phyloP scores from a whole-genome alignment of 768 basidiomycete species.

The Lentinula lateritia region DNA sequence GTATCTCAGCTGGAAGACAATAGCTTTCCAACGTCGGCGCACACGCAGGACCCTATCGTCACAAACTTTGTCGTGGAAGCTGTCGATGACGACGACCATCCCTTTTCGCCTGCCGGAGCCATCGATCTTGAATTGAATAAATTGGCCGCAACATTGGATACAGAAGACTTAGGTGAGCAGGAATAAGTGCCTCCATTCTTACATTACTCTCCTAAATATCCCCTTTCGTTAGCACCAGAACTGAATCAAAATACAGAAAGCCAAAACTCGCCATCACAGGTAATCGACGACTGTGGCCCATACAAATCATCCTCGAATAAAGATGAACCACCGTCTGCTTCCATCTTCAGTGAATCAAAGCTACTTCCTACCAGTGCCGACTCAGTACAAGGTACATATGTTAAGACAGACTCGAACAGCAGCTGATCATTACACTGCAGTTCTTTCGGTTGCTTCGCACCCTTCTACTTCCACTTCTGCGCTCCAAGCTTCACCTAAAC shows the following conservation, averaged over 20 bases:
- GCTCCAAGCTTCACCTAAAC: neutral
- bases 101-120: neutral
- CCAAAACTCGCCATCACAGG: neutral
- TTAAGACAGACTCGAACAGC: neutral
- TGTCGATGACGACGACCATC: neutral
- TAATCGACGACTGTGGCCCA: neutral
- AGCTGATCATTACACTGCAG: neutral
- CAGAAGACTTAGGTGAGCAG: neutral
- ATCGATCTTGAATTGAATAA: neutral
- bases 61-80: neutral
- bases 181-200: neutral
- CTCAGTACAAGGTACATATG: neutral
- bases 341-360: neutral
- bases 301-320: neutral
- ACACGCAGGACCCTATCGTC: neutral
- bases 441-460: neutral
- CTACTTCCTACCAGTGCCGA: neutral
- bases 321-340: neutral
- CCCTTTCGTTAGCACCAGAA: neutral
- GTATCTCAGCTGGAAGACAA: neutral
- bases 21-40: neutral
- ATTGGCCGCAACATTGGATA: neutral
- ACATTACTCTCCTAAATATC: neutral
- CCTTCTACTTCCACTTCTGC: neutral
- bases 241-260: neutral